Conservation (phyloP, 768 basidiomycete genomes). For the Psilocybe tampanensis region DNA sequence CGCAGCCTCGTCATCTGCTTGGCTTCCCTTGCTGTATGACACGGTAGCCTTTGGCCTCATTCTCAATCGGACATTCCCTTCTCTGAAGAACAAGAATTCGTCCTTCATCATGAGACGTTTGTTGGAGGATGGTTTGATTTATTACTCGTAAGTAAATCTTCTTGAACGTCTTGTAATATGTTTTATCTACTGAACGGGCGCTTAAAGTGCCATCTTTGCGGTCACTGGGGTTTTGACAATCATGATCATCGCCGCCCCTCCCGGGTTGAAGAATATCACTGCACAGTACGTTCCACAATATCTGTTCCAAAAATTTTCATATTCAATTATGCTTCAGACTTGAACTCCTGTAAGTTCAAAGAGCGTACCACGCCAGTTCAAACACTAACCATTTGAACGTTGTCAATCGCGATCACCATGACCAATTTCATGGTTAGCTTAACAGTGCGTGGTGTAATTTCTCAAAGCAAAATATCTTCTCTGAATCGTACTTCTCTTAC, state of each 20-base stretch:
- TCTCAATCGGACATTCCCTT: slow-evolving; percentile 36
- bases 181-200: background rate
- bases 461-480: background rate
- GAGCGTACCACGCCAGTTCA: background rate
- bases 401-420: background rate
- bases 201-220: slow-evolving; percentile 40
- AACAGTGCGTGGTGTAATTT: background rate
- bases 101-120: slow-evolving; percentile 40
- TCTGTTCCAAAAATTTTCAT: background rate
- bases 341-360: slow-evolving; percentile 36
- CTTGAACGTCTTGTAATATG: background rate
- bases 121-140: slow-evolving; percentile 45
- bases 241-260: slow-evolving; percentile 45
- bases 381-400: background rate
- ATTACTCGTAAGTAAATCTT: slow-evolving; percentile 36
- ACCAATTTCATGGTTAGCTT: background rate
- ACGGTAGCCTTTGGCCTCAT: slow-evolving; percentile 40
- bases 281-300: slow-evolving; percentile 42
- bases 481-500: background rate
- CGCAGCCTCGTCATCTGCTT: slow-evolving; percentile 47
- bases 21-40: slow-evolving; percentile 49
- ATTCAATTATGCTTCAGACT: slow-evolving; percentile 24
- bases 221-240: slow-evolving; percentile 44
- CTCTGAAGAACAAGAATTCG: slow-evolving; percentile 26
- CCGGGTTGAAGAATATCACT: slow-evolving; percentile 45